A percentile compares a stretch with the other conserved stretches of the same genome.
Evolutionary conservation across 805 yeast genomes (phyloP).

Genomic region (Wickerhamomyces kurtzmanii): DNA sequence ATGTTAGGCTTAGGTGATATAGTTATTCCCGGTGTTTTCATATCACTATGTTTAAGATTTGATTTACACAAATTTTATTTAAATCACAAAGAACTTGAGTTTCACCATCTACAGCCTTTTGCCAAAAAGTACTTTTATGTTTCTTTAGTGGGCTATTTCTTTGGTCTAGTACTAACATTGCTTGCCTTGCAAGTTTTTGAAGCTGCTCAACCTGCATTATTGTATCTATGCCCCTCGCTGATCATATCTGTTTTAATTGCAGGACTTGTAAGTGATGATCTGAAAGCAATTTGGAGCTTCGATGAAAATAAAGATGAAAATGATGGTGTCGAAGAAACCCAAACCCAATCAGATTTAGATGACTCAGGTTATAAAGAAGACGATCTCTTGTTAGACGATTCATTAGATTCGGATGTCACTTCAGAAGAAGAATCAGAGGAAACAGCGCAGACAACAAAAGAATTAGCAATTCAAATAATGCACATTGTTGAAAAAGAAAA

Average conservation of each 20-base stretch:
- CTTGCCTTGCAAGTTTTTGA: slow-evolving; percentile 25
- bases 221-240: slow-evolving; percentile 49
- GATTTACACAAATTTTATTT: slow-evolving; percentile 36
- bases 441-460: too few relatives aligned
- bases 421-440: too few relatives aligned
- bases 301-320: too few relatives aligned
- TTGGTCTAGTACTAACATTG: slow-evolving; percentile 36
- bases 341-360: too few relatives aligned
- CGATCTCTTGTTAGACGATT: too few relatives aligned
- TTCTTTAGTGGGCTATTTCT: slow-evolving; percentile 35
- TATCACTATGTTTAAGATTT: slow-evolving; percentile 42
- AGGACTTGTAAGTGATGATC: slow-evolving; percentile 32
- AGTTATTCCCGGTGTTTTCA: slow-evolving; percentile 46
- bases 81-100: slow-evolving; percentile 19
- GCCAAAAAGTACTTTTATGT: slow-evolving; percentile 35
- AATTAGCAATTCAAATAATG: too few relatives aligned
- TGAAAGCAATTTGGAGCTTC: too few relatives aligned
- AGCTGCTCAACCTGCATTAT: slow-evolving; percentile 57
- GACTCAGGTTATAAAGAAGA: too few relatives aligned
- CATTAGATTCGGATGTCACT: too few relatives aligned
- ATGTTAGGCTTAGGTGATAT: slow-evolving; percentile 61
- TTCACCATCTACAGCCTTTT: slow-evolving; percentile 28
- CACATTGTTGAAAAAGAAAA: too few relatives aligned
- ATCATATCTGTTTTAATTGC: slow-evolving; percentile 20
- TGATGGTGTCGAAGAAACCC: too few relatives aligned